Evolutionary conservation across 768 basidiomycete species (phyloP).

Genomic region (Tulasnella sp.): DNA sequence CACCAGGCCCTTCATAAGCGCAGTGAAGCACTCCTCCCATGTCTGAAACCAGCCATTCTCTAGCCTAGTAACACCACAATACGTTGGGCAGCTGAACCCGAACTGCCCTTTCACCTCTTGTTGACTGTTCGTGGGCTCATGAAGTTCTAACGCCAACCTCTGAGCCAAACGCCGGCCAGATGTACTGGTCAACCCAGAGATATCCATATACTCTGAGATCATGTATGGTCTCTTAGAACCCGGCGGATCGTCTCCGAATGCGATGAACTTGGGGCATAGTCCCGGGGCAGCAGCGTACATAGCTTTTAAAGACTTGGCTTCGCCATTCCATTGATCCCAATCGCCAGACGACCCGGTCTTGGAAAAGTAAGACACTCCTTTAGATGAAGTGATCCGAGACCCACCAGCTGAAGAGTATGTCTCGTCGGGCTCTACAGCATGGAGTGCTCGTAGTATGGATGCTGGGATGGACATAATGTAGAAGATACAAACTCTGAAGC

Average conservation of each 20-base stretch:
- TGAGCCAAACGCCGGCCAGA: slow-evolving; percentile 45
- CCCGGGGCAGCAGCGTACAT: slow-evolving; percentile 58
- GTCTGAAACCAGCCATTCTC: slow-evolving; percentile 62
- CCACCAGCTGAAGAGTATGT: slow-evolving; percentile 35
- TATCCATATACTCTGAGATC: slow-evolving; percentile 62
- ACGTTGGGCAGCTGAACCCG: slow-evolving; percentile 66
- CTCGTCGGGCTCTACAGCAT: slow-evolving; percentile 40
- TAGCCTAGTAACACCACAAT: slow-evolving; percentile 61
- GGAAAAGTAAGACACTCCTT: slow-evolving; percentile 50
- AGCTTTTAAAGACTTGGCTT: slow-evolving; percentile 55
- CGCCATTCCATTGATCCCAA: slow-evolving; percentile 55
- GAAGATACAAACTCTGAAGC: no score
- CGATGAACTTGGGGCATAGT: slow-evolving; percentile 43
- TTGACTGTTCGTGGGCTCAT: slow-evolving; percentile 29
- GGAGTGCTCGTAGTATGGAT: slow-evolving; percentile 37
- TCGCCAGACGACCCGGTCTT: slow-evolving; percentile 47
- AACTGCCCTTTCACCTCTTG: slow-evolving; percentile 35
- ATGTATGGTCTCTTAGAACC: slow-evolving; percentile 41
- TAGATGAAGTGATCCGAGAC: slow-evolving; percentile 42
- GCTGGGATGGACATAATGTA: slow-evolving; percentile 19
- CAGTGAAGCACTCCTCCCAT: slow-evolving; percentile 60
- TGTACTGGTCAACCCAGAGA: slow-evolving; percentile 37
- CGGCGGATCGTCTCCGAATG: slow-evolving; percentile 36
- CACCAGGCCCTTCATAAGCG: slow-evolving; percentile 51
- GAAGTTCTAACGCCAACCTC: slow-evolving; percentile 58